Conservation (phyloP, 2,329 filamentous ascomycete species). For the Emmonsiellopsis sp. region DNA sequence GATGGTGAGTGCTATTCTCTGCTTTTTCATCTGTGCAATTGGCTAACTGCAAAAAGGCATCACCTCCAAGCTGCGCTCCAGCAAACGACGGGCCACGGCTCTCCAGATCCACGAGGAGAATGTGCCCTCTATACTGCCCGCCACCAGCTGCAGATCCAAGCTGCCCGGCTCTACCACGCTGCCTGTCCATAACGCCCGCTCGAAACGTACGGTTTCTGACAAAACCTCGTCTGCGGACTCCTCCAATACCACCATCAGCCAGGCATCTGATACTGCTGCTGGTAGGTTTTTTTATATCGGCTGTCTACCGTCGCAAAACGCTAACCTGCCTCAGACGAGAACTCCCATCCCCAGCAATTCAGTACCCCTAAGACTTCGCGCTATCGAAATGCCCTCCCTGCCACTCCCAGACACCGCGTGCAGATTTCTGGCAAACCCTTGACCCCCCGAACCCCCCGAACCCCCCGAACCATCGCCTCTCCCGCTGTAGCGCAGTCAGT, state of each 20-base stretch:
- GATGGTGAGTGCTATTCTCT: constrained; percentile 27
- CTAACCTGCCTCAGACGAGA: constrained; percentile 30
- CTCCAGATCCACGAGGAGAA: constrained; percentile 29
- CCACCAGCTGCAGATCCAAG: constrained; percentile 28
- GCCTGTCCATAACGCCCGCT: constrained; percentile 28
- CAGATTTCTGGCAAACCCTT: constrained; percentile 65
- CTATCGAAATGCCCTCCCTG: constrained; percentile 67
- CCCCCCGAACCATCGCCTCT: constrained; percentile 64
- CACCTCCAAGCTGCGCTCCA: constrained; percentile 27
- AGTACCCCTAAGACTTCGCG: constrained; percentile 52
- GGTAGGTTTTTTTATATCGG: constrained; percentile 16
- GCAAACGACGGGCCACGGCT: constrained; percentile 40
- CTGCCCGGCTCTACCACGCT: constrained; percentile 16
- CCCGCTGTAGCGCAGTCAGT: constrained; percentile 62
- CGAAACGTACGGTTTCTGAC: constrained; percentile 39
- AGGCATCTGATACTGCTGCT: constrained; percentile 28
- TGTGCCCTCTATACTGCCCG: constrained; percentile 16
- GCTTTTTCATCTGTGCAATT: constrained; percentile 9
- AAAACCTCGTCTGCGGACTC: constrained; percentile 29
- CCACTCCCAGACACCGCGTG: constrained; percentile 77
- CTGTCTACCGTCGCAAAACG: not conserved
- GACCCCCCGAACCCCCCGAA: constrained; percentile 70
- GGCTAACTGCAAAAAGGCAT: constrained; percentile 7
- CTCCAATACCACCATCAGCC: constrained; percentile 37
- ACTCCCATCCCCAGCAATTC: constrained; percentile 29